Conservation (phyloP, 352 stramenopile genomes). For the Thalassiosira mediterranea region DNA sequence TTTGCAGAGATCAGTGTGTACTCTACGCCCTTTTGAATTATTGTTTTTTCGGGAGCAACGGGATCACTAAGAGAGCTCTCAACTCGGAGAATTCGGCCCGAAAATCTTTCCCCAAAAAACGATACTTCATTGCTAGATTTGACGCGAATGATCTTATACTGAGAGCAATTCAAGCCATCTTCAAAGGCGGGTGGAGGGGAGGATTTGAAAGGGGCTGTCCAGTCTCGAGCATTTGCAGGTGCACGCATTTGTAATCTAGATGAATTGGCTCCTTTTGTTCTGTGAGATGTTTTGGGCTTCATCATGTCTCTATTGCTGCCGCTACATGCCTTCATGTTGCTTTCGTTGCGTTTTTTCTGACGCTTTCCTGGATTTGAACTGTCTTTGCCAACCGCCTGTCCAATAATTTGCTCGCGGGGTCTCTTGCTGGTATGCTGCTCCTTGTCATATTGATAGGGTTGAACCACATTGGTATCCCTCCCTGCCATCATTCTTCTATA, state of each 20-base stretch:
- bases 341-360: neutral
- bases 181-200: conserved; percentile 7
- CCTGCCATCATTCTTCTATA: conserved; percentile 10
- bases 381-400: neutral
- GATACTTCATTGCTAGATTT: conserved; percentile 1
- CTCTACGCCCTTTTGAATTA: conserved; percentile 11
- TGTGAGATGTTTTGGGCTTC: neutral
- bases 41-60: conserved; percentile 1
- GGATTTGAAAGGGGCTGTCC: conserved; percentile 12
- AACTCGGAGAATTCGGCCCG: neutral
- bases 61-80: neutral
- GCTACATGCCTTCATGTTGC: too few species aligned
- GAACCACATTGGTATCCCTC: neutral
- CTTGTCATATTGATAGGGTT: neutral
- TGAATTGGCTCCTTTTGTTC: neutral
- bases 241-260: too few species aligned
- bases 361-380: neutral
- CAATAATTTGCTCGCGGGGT: neutral
- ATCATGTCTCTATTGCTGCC: too few species aligned
- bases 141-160: conserved; percentile 17
- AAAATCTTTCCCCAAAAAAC: conserved; percentile 17
- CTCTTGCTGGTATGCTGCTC: neutral
- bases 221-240: too few species aligned
- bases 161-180: conserved; percentile 22
- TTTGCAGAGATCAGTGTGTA: conserved; percentile 24